Evolutionary conservation across 805 yeast species (phyloP), one percentile per base, ranked within the genome.

Genomic region (Yamadazyma olivae): DNA sequence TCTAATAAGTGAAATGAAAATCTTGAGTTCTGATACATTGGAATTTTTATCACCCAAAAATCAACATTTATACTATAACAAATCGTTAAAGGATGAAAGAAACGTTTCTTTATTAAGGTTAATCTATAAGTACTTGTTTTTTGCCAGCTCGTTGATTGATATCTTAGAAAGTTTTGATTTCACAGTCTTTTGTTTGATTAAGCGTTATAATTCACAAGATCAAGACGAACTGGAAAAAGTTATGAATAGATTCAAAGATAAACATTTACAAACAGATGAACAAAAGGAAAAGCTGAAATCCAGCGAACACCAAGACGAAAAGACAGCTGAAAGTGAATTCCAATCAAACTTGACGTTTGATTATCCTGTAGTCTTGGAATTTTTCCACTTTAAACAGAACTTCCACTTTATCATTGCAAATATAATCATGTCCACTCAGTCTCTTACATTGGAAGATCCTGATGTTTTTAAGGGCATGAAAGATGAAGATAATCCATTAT

Each of bases 361-460:
- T 39, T 80, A 73, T 41, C 80, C 81, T 0, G 60, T 71, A 17
- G 65, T 76, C 4, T 65, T 81, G n/a, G 95, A 85, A 33, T 88
- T 84, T 52, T 75, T 81, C 50, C 83, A 81, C 43, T 62, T 74
- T 31, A 89, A 88, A 49, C 96, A 88, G 53, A 70, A 74, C 6
- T 54, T 85, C 17, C 90, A 87, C 54, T 77, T 82, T 45, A 53
- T 71, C 3, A 64, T 81, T 21, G 64, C 79, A 3, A 71, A 71
- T 19, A 66, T 83, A 5, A 67, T 86, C 8, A 73, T 85, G 71
- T 77, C 80, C 31, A 71, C 84, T 0, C 95, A 86, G 52, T 67
- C 78, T 9, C 59, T 85, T 8, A 82, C 93, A 0, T 57, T 84
- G 8, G 76, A 72, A 19, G 95, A 85, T 51, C 88, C 93, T 1